Conservation (phyloP, 1,139 yeast genomes). For the Lodderomyces pseudojiufengensis region DNA sequence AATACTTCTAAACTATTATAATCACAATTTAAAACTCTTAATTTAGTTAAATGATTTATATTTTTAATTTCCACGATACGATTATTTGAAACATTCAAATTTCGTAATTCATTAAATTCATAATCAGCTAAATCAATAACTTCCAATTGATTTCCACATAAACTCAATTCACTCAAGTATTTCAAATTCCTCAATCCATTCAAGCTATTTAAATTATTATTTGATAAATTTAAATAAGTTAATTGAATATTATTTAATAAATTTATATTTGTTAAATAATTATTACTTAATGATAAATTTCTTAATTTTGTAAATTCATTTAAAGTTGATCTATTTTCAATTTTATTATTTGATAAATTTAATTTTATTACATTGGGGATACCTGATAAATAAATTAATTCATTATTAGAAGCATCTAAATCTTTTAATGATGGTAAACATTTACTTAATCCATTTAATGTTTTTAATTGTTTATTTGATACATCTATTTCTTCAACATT, state of each 20-base stretch:
- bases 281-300: conserved; percentile 37
- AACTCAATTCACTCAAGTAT: conserved; percentile 39
- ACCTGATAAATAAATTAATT: conserved; percentile 45
- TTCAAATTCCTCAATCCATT: conserved; percentile 37
- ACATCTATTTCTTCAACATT: conserved; percentile 35
- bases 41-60: conserved; percentile 30
- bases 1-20: conserved; percentile 36
- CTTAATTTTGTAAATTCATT: conserved; percentile 39
- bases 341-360: conserved; percentile 33
- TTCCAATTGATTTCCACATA: conserved; percentile 44
- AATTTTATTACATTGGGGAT: conserved; percentile 42
- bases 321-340: conserved; percentile 44
- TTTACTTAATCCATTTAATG: conserved; percentile 41
- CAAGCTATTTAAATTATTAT: conserved; percentile 31
- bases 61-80: conserved; percentile 23
- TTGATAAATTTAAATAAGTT: conserved; percentile 29
- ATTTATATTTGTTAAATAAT: conserved; percentile 31
- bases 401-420: conserved; percentile 41
- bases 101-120: conserved; percentile 40
- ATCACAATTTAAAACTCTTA: conserved; percentile 41
- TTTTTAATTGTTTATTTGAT: conserved; percentile 28
- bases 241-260: conserved; percentile 36
- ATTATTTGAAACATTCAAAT: conserved; percentile 44
- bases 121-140: conserved; percentile 33
- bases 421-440: conserved; percentile 43